phyloP scores from a whole-genome alignment of 2,329 filamentous ascomycete species.

The Penicillium griseofulvum region DNA sequence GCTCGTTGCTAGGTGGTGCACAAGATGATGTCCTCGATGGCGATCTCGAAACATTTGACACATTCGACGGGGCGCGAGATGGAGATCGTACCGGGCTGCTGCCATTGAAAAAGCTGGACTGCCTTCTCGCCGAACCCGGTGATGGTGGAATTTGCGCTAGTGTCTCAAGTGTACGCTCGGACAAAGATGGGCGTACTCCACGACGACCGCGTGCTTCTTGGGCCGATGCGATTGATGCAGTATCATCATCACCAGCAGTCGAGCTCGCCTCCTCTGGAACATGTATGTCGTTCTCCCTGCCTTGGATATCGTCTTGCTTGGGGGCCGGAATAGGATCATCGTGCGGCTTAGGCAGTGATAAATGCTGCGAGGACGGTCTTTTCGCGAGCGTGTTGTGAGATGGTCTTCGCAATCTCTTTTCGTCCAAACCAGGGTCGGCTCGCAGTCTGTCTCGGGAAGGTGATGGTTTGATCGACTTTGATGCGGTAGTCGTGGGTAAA shows the following conservation, averaged over 20 bases:
- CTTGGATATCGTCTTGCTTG: slow-evolving; percentile 22
- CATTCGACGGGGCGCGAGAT: slow-evolving; percentile 60
- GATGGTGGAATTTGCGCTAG: slow-evolving; percentile 75
- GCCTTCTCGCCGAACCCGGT: slow-evolving; percentile 64
- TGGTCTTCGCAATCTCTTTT: slow-evolving; percentile 38
- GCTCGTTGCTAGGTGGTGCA: slow-evolving; percentile 55
- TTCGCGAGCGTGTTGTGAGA: slow-evolving; percentile 40
- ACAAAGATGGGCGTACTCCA: slow-evolving; percentile 47
- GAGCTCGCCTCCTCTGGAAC: slow-evolving; percentile 13
- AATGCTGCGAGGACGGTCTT: slow-evolving; percentile 30
- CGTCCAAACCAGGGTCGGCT: slow-evolving; percentile 39
- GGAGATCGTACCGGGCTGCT: slow-evolving; percentile 62
- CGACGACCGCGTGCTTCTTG: slow-evolving; percentile 25
- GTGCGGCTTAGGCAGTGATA: slow-evolving; percentile 24
- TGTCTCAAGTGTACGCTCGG: slow-evolving; percentile 83
- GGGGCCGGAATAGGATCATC: slow-evolving; percentile 9
- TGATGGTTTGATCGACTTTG: slow-evolving; percentile 46
- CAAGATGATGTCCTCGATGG: slow-evolving; percentile 48
- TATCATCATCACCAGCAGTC: slow-evolving; percentile 11
- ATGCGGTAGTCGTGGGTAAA: slow-evolving; percentile 43
- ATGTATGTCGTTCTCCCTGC: slow-evolving; percentile 21
- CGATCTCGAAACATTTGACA: slow-evolving; percentile 49
- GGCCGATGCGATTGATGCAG: neutral
- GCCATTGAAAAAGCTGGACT: slow-evolving; percentile 70
- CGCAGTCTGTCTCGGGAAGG: slow-evolving; percentile 50